phyloP scores from a whole-genome alignment of 1,284 basidiomycete species.

The Pyrrhoderma noxium region DNA sequence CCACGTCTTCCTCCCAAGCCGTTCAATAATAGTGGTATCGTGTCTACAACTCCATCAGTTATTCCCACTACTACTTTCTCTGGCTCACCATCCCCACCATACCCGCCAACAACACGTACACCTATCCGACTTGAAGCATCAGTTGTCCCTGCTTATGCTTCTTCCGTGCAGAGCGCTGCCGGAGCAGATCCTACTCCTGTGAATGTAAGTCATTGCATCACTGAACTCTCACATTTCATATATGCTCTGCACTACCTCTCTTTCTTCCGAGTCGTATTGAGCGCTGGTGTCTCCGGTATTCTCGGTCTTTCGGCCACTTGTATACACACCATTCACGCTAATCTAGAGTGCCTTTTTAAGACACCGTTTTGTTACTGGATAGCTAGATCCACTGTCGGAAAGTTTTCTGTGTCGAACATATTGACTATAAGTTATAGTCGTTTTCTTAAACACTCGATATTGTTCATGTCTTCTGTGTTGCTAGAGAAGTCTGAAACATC shows the following conservation, averaged over 20 bases:
- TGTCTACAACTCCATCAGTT: not conserved
- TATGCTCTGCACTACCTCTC: no score
- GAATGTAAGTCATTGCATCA: conserved; percentile 1
- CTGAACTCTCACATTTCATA: no score
- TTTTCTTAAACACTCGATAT: no score
- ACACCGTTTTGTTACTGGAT: not conserved
- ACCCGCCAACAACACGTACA: conserved; percentile 5
- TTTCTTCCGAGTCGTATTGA: not conserved
- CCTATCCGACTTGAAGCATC: not conserved
- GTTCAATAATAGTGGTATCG: not conserved
- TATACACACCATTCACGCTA: not conserved
- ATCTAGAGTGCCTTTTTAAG: conserved; percentile 1
- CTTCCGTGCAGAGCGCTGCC: conserved; percentile 1
- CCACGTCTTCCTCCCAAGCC: conserved; percentile 17
- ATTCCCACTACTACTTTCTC: not conserved
- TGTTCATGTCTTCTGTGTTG: no score
- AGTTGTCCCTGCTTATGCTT: conserved; percentile 2
- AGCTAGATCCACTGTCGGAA: no score
- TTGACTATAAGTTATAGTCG: not conserved
- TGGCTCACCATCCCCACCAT: not conserved
- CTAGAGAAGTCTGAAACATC: no score
- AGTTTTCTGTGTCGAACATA: not conserved
- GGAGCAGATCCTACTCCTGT: conserved; percentile 1
- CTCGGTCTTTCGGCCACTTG: conserved; percentile 11
- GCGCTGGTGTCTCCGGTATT: conserved; percentile 5